Percentiles rank a stretch among this genome's conserved stretches.
Evolutionary conservation across 1,284 basidiomycete species (phyloP).

Genomic region (Meripilus lineatus): DNA sequence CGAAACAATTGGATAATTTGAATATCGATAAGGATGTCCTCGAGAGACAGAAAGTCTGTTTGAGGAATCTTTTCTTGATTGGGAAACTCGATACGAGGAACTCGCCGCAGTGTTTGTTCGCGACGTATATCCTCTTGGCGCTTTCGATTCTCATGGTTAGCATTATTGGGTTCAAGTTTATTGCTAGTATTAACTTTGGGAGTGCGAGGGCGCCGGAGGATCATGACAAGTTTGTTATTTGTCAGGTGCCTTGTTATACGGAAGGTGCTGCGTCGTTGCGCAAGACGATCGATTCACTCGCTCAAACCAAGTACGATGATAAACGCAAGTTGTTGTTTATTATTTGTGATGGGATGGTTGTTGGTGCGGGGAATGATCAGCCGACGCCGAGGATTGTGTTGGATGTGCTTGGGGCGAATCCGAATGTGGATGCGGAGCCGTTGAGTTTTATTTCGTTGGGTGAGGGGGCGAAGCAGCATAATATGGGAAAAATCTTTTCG

Average conservation of each 20-base stretch:
- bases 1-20: conserved; percentile 70
- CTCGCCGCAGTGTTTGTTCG: conserved; percentile 88
- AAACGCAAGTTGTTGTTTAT: conserved; percentile 94
- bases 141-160: conserved; percentile 91
- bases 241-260: conserved; percentile 97
- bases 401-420: conserved; percentile 93
- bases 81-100: conserved; percentile 92
- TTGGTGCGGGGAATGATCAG: conserved; percentile 91
- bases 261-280: conserved; percentile 89
- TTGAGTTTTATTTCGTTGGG: conserved; percentile 92
- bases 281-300: conserved; percentile 91
- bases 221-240: conserved; percentile 98
- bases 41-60: conserved; percentile 77
- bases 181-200: conserved; percentile 90
- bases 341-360: conserved; percentile 98
- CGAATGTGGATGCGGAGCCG: conserved; percentile 91
- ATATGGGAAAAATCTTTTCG: conserved; percentile 98
- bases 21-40: conserved; percentile 65
- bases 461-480: conserved; percentile 94
- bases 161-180: conserved; percentile 98
- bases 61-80: conserved; percentile 90
- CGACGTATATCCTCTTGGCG: conserved; percentile 88
- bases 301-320: conserved; percentile 95
- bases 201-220: conserved; percentile 85
- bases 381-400: conserved; percentile 92